Evolutionary conservation across 805 yeast species (phyloP), one percentile per base, ranked within the genome.

Genomic region (Helenozyma baotianmanensis): DNA sequence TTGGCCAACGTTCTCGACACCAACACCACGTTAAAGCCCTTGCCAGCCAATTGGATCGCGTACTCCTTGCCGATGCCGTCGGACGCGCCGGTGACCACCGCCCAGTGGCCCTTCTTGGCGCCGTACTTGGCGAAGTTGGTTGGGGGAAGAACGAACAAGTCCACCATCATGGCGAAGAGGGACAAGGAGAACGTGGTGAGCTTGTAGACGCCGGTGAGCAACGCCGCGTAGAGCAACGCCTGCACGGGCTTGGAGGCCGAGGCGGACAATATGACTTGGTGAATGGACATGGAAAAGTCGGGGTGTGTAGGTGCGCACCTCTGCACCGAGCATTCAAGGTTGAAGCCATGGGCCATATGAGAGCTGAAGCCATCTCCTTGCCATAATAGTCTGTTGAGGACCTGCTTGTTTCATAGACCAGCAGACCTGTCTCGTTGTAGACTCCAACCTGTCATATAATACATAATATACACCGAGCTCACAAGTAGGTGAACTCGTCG

Each of bases 31-130:
- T 88, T 89, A 58, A 89, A 82, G 2, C 96, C 96, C 44, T 74
- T 78, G 33, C 71, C 60, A 9, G 97, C 98, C 60, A 92, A 72
- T 62, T 90, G 97, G 16, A 62, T 53, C 2, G 96, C 80, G 54
- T 76, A 92, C 58, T 92, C 96, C 56, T 89, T 87, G 37, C 98
- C 98, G 52, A 92, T 82, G 22, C 98, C 98, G 56, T 92, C 97
- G 29, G 97, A 86, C 3, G 97, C 94, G 38, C 98, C 98, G 6
- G 98, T 92, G 12, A 92, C 75, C 21, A 92, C 83, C n/a, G 97
- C 96, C 90, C 96, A 92, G 25, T 74, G 68, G 17, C 82, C 82
- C 14, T 46, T 38, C 39, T 68, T 67, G 17, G 90, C 82, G n/a
- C 96, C 96, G 52, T 88, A 88, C 54, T 76, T 79, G 25, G 56